A percentile compares a stretch with the other conserved stretches of the same genome.
Conservation (phyloP, 2,329 filamentous ascomycete genomes). For the Cladobotryum protrusum region DNA sequence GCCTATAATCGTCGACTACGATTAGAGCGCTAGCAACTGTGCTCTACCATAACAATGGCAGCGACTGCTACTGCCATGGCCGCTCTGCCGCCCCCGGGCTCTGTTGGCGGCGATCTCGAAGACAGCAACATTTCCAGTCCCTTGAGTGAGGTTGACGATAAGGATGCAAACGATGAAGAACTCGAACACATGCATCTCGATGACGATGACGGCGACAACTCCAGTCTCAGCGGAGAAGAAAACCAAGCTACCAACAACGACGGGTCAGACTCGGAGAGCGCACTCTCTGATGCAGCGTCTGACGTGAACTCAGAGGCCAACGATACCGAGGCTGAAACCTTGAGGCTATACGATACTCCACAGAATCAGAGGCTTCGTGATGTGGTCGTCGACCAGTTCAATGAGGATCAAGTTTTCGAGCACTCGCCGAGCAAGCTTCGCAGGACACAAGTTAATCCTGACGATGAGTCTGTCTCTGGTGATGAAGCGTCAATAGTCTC, state of each 20-base stretch:
- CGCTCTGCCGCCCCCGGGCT: slow-evolving; percentile 38
- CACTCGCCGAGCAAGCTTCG: slow-evolving; percentile 73
- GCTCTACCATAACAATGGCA: slow-evolving; percentile 38
- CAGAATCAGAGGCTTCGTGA: slow-evolving; percentile 58
- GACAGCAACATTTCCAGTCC: slow-evolving; percentile 80
- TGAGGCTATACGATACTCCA: slow-evolving; percentile 86
- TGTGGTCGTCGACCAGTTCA: slow-evolving; percentile 52
- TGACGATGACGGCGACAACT: slow-evolving; percentile 24
- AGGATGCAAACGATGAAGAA: slow-evolving; percentile 63
- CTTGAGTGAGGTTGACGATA: slow-evolving; percentile 85
- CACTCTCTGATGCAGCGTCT: slow-evolving; percentile 49
- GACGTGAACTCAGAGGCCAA: slow-evolving; percentile 40
- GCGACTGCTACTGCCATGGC: slow-evolving; percentile 45
- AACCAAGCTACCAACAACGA: slow-evolving; percentile 23
- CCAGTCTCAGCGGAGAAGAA: slow-evolving; percentile 22
- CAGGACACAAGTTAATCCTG: slow-evolving; percentile 36
- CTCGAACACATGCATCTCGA: slow-evolving; percentile 52
- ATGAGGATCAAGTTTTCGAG: slow-evolving; percentile 50
- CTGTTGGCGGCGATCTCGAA: slow-evolving; percentile 41
- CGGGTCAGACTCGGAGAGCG: slow-evolving; percentile 43
- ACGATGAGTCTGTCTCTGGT: slow-evolving; percentile 36
- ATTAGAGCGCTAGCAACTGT: slow-evolving; percentile 13
- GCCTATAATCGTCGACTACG: slow-evolving; percentile 1
- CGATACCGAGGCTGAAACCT: slow-evolving; percentile 85
- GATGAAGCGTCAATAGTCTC: slow-evolving; percentile 31